Conservation (phyloP, 2,329 filamentous ascomycete species). For the Cladosporium phlei region DNA sequence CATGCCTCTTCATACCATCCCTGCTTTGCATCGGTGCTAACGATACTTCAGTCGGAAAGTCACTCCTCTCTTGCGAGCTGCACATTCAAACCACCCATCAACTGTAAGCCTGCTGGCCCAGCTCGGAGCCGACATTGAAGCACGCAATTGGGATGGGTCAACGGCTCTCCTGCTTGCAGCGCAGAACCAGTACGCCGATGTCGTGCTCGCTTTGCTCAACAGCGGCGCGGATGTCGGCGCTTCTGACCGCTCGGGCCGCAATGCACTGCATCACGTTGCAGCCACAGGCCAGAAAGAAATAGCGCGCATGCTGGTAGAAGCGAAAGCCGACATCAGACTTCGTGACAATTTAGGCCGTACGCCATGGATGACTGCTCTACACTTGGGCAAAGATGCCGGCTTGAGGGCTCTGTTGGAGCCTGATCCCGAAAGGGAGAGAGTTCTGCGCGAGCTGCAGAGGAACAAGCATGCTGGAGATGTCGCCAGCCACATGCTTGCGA, state of each 20-base stretch:
- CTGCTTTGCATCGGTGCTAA: not conserved
- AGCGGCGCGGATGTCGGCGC: conserved; percentile 4
- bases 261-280: conserved; percentile 1
- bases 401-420: not conserved
- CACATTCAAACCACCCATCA: not conserved
- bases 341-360: not conserved
- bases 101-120: not conserved
- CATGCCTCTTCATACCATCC: not conserved
- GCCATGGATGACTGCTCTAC: conserved; percentile 3
- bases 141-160: not conserved
- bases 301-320: conserved; percentile 1
- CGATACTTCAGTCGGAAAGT: not conserved
- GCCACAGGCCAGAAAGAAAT: not conserved
- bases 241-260: not conserved
- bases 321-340: not conserved
- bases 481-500: not conserved
- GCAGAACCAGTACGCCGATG: not conserved
- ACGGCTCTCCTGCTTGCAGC: not conserved
- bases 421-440: not conserved
- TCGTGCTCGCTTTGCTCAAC: conserved; percentile 2
- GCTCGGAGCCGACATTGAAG: not conserved
- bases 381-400: not conserved
- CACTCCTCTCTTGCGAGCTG: not conserved
- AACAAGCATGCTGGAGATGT: not conserved
- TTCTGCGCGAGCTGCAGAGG: not conserved